Conservation (phyloP, 345 rosid genomes). For the Camelina hispida region DNA sequence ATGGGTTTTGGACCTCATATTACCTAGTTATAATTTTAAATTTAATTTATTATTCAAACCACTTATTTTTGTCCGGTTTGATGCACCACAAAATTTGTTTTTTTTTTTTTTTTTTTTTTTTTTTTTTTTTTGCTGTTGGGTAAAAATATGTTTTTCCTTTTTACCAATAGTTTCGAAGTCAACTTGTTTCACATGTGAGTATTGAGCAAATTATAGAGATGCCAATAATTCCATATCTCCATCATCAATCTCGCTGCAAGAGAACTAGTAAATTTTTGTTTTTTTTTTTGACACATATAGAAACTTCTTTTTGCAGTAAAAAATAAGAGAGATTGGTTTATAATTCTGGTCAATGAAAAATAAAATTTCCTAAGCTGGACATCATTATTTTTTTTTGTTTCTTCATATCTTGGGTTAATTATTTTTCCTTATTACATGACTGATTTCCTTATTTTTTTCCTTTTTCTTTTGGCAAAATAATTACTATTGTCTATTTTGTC, state of each 20-base stretch:
- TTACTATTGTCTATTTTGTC: conserved; percentile 5
- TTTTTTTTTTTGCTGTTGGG: background rate
- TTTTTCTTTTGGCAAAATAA: background rate
- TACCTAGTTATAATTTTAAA: too few species aligned
- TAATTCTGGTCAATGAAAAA: background rate
- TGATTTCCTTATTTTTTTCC: background rate
- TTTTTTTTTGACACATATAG: background rate
- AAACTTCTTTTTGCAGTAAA: too few species aligned
- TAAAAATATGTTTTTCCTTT: background rate
- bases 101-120: background rate
- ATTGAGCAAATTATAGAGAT: background rate
- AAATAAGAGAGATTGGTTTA: background rate
- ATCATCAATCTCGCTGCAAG: background rate
- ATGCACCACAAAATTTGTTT: background rate
- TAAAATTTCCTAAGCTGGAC: background rate
- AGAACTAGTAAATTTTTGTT: background rate
- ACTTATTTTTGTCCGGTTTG: background rate
- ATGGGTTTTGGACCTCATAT: too few species aligned
- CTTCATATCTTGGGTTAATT: background rate
- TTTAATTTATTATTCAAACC: background rate
- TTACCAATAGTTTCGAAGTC: background rate
- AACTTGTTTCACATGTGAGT: background rate
- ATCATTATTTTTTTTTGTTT: too few species aligned
- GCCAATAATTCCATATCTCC: background rate
- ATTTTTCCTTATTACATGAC: background rate